phyloP scores from a whole-genome alignment of 495 filamentous ascomycete genomes.

The Monascus purpureus region DNA sequence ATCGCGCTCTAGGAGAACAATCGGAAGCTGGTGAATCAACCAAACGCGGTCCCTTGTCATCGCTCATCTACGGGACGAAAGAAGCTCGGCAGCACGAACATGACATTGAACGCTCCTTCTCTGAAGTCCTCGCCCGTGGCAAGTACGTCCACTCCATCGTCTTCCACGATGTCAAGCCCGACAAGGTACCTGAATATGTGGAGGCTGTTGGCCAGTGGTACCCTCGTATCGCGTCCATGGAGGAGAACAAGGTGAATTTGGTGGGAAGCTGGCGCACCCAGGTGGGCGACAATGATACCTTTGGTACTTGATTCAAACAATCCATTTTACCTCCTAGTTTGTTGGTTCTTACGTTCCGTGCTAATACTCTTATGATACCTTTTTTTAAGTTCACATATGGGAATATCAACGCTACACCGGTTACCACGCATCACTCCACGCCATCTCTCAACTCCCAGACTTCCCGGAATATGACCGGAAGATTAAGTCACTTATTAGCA shows the following conservation, averaged over 20 bases:
- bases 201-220: constrained; percentile 88
- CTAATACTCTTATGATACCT: constrained; percentile 1
- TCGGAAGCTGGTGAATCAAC: constrained; percentile 31
- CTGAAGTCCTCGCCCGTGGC: constrained; percentile 81
- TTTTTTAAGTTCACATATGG: constrained; percentile 76
- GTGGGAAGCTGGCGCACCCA: constrained; percentile 98
- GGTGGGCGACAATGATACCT: constrained; percentile 94
- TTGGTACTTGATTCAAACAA: too few species aligned
- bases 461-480: constrained; percentile 70
- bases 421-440: constrained; percentile 83
- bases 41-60: constrained; percentile 39
- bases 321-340: background rate
- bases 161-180: constrained; percentile 90
- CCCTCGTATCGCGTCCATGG: constrained; percentile 63
- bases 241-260: constrained; percentile 84
- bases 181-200: constrained; percentile 90
- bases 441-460: constrained; percentile 63
- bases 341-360: background rate
- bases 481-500: constrained; percentile 64
- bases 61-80: constrained; percentile 89
- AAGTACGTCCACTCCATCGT: constrained; percentile 99
- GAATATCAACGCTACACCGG: constrained; percentile 96
- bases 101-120: constrained; percentile 90
- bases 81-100: constrained; percentile 84
- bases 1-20: constrained; percentile 36